Percentiles rank a stretch among this genome's conserved stretches.
These are phyloP conservation scores for Danielozyma ontarioensis DNA, from an alignment of 805 yeast species.

Conservation along the genomic window DNA sequence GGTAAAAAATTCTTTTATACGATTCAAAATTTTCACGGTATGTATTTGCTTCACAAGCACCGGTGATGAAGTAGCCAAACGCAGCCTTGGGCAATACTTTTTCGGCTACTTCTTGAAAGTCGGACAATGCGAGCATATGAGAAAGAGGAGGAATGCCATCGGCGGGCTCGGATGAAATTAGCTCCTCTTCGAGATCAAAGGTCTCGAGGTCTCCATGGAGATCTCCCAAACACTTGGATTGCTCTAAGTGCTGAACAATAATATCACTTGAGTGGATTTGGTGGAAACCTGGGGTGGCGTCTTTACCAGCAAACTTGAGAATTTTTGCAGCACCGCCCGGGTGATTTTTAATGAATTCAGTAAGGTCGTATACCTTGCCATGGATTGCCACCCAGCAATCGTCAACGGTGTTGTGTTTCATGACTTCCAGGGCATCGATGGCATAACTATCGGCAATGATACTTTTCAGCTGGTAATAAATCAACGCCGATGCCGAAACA, in stretches of 20 bases:
- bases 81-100: conserved; percentile 13
- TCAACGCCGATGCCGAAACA: too few relatives aligned
- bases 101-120: conserved; percentile 14
- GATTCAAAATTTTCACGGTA: conserved; percentile 11
- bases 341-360: conserved; percentile 53
- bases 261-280: conserved; percentile 90
- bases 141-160: conserved; percentile 11
- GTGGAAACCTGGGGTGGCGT: conserved; percentile 75
- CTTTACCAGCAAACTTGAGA: conserved; percentile 44
- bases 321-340: conserved; percentile 60
- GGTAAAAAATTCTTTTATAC: conserved; percentile 8
- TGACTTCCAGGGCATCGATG: conserved; percentile 21
- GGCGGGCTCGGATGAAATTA: conserved; percentile 2
- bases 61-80: conserved; percentile 12
- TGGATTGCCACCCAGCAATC: conserved; percentile 86
- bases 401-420: conserved; percentile 46
- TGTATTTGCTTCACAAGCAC: conserved; percentile 9
- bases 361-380: conserved; percentile 73
- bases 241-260: conserved; percentile 11
- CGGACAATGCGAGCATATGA: conserved; percentile 13
- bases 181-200: conserved; percentile 3
- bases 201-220: conserved; percentile 13
- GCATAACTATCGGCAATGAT: neutral
- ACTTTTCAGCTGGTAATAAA: too few relatives aligned
- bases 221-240: conserved; percentile 11